Base-by-base conservation (phyloP, 139 green algal genomes). In the Chlamydomonas incerta region DNA sequence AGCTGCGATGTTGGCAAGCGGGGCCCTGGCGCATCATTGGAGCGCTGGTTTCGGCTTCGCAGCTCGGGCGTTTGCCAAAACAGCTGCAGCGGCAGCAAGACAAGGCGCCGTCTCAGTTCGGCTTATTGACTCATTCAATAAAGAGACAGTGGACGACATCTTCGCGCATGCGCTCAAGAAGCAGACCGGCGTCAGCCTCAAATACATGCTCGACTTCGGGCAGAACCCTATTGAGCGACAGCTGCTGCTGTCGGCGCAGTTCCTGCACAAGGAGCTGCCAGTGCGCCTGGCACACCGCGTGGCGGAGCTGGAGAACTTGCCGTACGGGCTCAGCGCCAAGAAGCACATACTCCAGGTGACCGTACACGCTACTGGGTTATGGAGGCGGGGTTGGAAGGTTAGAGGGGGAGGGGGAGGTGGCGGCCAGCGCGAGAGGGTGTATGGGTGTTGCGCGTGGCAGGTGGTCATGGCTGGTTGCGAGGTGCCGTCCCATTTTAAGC, bases 121-220 rank as follows among this genome's bases (percentile, higher is more conserved):
- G 0, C 67, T 85, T 15, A 76, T 85, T 29, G 80, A 85, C 31
- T 74, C 66, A 23, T 76, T 85, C 9, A 85, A 76, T 67, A 85
- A 85, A 34, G 80, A 77, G 23, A 29, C 58, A 3, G 80, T 85
- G 23, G 80, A 85, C 50, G 96, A 98, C 75, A 96, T 99, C 68
- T 98, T 98, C 81, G 88, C 88, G 13, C 97, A 93, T 55, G 95
- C 95, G 0, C 90, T 98, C 1, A 97, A 97, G 87, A 98, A 97
- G 90, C 98, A 99, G 85, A 99, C 97, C 18, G 98, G 98, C 58
- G 98, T 99, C 52, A 96, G 88, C 77, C 88, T 99, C 18, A 99
- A 98, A 83, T 98, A 97, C 84, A 99, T 99, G 97, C 93, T 99
- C 67, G 97, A 99, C 85, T 99, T 99, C 91, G 97, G 96, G 3